These are phyloP conservation scores for Cryphonectria japonica DNA, from an alignment of 2,329 filamentous ascomycete species.

Conservation along the genomic window DNA sequence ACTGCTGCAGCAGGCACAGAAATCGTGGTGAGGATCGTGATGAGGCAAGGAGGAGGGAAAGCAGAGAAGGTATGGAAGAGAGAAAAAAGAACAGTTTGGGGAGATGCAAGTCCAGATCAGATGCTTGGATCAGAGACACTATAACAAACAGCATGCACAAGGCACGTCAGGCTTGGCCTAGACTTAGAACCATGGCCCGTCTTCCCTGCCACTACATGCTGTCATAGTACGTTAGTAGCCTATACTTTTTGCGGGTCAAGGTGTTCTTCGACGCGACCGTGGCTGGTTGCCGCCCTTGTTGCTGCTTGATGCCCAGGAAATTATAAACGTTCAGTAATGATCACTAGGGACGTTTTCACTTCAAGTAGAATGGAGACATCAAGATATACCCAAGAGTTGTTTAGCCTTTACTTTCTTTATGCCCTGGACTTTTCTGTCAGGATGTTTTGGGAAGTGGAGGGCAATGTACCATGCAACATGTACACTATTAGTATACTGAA, in stretches of 20 bases:
- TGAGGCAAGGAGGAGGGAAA: neutral
- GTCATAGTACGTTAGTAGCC: constrained; percentile 3
- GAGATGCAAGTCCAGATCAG: neutral
- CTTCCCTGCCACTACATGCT: constrained; percentile 1
- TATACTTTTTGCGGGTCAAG: neutral
- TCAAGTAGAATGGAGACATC: neutral
- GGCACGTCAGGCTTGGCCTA: neutral
- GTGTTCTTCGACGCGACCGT: neutral
- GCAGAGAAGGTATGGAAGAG: neutral
- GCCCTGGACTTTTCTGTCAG: no score
- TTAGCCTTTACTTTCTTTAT: no score
- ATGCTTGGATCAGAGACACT: neutral
- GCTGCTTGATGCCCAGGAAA: neutral
- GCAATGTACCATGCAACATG: neutral
- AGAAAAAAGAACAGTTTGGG: neutral
- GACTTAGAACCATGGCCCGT: neutral
- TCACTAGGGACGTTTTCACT: neutral
- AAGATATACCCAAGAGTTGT: neutral
- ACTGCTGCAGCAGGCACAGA: neutral
- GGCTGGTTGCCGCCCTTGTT: neutral
- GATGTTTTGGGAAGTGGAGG: no score
- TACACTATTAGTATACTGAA: neutral
- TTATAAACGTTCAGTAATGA: neutral
- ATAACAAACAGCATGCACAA: neutral
- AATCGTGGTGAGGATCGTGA: neutral